A percentile compares a stretch with the other conserved stretches of the same genome.
Evolutionary conservation across 768 basidiomycete genomes (phyloP).

Genomic region (Serendipita sp.): DNA sequence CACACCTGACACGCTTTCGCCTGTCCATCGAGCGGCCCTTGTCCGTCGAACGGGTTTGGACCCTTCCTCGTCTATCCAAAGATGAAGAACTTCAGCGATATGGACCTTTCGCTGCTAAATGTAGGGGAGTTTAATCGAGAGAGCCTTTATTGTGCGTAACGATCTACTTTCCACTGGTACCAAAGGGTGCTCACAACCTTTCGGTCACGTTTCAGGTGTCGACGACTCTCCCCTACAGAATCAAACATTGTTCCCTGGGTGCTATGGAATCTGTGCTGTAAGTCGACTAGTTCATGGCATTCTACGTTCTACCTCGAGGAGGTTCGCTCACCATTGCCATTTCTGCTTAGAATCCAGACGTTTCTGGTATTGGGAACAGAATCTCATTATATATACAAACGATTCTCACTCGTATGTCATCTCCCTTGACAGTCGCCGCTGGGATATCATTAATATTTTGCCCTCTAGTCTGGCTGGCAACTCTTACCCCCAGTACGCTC

Average conservation of each 20-base stretch:
- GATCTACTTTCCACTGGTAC: background rate
- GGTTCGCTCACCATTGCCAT: background rate
- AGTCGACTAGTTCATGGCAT: background rate
- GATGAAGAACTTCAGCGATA: constrained; percentile 1
- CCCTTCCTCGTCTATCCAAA: background rate
- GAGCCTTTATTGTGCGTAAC: background rate
- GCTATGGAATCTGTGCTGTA: constrained; percentile 2
- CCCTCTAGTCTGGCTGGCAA: background rate
- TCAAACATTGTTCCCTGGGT: background rate
- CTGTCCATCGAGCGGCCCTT: background rate
- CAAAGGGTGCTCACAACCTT: background rate
- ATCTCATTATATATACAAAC: constrained; percentile 3
- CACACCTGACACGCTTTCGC: too few species aligned
- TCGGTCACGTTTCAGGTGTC: background rate
- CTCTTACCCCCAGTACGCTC: background rate
- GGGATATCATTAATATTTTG: background rate
- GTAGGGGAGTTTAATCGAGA: background rate
- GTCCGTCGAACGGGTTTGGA: background rate
- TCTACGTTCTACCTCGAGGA: too few species aligned
- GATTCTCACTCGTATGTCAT: background rate
- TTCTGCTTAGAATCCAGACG: background rate
- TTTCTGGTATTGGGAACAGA: constrained; percentile 1
- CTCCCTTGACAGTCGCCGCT: background rate
- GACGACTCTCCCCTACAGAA: constrained; percentile 2
- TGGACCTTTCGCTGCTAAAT: background rate